phyloP scores from a whole-genome alignment of 306 rosid genomes.

The Casuarina glauca region DNA sequence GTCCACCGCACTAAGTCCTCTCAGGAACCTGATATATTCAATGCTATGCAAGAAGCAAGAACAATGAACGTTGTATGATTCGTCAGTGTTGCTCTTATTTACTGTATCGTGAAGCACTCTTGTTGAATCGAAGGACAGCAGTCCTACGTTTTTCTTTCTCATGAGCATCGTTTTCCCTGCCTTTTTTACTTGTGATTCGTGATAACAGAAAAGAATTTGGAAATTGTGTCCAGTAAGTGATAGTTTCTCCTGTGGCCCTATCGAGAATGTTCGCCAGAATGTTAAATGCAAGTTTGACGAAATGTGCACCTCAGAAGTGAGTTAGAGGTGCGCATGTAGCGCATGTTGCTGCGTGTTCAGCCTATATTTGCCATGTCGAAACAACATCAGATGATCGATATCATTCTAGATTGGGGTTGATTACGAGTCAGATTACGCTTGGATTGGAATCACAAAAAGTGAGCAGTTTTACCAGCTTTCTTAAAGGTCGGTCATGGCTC shows the following conservation, averaged over 20 bases:
- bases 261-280: background rate
- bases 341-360: constrained; percentile 2
- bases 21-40: too few relatives aligned
- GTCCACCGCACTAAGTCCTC: too few relatives aligned
- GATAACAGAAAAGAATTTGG: too few relatives aligned
- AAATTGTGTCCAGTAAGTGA: constrained; percentile 1
- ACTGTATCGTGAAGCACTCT: too few relatives aligned
- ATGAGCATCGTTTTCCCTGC: too few relatives aligned
- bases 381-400: constrained; percentile 9
- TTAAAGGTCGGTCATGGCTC: too few relatives aligned
- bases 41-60: background rate
- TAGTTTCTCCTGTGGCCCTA: constrained; percentile 29
- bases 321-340: background rate
- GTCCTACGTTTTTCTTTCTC: background rate
- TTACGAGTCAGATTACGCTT: constrained; percentile 19
- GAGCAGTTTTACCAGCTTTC: background rate
- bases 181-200: too few relatives aligned
- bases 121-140: too few relatives aligned
- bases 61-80: background rate
- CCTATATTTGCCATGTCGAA: background rate
- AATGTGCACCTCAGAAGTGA: too few relatives aligned
- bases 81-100: too few relatives aligned
- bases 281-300: background rate
- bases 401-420: constrained; percentile 26
- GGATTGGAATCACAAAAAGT: constrained; percentile 6